Evolutionary conservation across 352 stramenopile genomes (phyloP).

Genomic region (Phytophthora capsici): DNA sequence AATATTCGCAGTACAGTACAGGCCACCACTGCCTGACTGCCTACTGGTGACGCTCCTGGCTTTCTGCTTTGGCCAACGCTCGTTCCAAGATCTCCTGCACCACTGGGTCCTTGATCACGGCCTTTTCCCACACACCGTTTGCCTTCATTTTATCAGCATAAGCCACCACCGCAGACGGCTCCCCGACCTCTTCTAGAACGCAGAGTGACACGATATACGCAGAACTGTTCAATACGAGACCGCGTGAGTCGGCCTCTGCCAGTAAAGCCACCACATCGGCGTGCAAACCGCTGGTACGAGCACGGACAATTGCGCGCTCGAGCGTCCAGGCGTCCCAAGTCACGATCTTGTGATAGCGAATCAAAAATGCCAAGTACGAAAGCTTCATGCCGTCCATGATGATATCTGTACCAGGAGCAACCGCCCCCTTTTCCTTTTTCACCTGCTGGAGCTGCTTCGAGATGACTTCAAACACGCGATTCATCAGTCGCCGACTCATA

Average conservation of each 20-base stretch:
- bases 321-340: conserved; percentile 62
- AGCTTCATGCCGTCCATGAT: conserved; percentile 56
- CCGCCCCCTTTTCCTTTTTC: conserved; percentile 19
- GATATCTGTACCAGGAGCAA: conserved; percentile 28
- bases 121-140: conserved; percentile 33
- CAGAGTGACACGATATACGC: conserved; percentile 58
- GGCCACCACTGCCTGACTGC: conserved; percentile 1
- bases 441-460: conserved; percentile 58
- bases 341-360: conserved; percentile 59
- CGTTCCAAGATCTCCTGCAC: conserved; percentile 40
- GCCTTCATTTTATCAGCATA: conserved; percentile 43
- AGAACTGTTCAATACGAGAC: conserved; percentile 45
- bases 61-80: conserved; percentile 23
- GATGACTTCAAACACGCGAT: conserved; percentile 68
- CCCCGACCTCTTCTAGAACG: conserved; percentile 41
- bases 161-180: conserved; percentile 35
- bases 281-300: conserved; percentile 46
- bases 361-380: conserved; percentile 61
- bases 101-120: conserved; percentile 46
- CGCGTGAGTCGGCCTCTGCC: conserved; percentile 39
- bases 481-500: conserved; percentile 55
- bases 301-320: conserved; percentile 56
- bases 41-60: conserved; percentile 14
- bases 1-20: conserved; percentile 24
- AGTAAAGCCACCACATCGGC: conserved; percentile 58